Evolutionary conservation across 257 asterid genomes (phyloP).

Genomic region (Plantago ovata): DNA sequence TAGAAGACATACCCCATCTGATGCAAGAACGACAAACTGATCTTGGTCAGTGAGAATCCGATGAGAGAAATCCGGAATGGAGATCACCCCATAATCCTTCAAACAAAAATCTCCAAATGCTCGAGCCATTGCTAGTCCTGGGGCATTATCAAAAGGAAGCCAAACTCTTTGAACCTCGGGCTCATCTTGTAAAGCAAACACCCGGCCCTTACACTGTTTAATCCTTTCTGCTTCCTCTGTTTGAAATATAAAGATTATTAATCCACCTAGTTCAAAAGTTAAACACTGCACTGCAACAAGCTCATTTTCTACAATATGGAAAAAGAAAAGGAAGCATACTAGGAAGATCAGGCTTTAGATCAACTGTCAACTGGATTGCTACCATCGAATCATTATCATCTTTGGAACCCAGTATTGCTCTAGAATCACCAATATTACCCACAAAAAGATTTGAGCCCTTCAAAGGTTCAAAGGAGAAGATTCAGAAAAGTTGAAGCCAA

Average conservation of each 20-base stretch:
- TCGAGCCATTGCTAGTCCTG: slow-evolving; percentile 98
- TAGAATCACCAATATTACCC: slow-evolving; percentile 90
- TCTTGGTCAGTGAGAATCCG: slow-evolving; percentile 64
- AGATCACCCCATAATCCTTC: slow-evolving; percentile 96
- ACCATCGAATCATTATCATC: slow-evolving; percentile 67
- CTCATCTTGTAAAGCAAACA: slow-evolving; percentile 95
- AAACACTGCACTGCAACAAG: background rate
- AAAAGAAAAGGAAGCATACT: slow-evolving; percentile 37
- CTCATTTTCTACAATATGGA: background rate
- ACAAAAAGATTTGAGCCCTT: slow-evolving; percentile 88
- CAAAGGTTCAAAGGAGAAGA: slow-evolving; percentile 13
- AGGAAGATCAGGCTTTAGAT: slow-evolving; percentile 93
- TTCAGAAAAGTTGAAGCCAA: slow-evolving; percentile 1
- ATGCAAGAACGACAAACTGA: slow-evolving; percentile 87
- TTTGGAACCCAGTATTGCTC: slow-evolving; percentile 88
- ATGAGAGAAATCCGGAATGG: slow-evolving; percentile 90
- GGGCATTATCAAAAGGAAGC: slow-evolving; percentile 98
- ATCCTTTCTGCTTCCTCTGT: slow-evolving; percentile 98
- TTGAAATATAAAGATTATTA: slow-evolving; percentile 13
- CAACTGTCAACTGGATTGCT: slow-evolving; percentile 92
- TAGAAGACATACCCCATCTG: slow-evolving; percentile 89
- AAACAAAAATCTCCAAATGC: slow-evolving; percentile 98
- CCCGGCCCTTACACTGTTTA: slow-evolving; percentile 90
- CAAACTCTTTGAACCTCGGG: slow-evolving; percentile 98
- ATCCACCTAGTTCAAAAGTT: background rate